Evolutionary conservation across 768 basidiomycete genomes (phyloP).

Genomic region (Mycena capillaripes): DNA sequence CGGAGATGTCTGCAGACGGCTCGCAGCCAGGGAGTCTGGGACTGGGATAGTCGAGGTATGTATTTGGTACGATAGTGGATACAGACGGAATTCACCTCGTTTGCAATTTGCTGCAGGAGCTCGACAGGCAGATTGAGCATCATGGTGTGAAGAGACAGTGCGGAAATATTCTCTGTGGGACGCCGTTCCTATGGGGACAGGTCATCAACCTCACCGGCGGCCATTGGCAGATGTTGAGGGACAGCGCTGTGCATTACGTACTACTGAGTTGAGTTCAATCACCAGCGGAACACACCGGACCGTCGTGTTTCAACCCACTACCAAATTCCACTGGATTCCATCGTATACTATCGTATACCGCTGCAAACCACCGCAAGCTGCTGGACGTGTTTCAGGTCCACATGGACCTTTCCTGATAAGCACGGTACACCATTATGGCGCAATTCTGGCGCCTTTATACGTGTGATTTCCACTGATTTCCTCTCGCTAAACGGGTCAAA

Average conservation of each 20-base stretch:
- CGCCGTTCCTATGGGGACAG: too few relatives aligned
- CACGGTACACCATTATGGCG: not conserved
- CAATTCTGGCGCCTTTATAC: not conserved
- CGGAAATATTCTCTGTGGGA: too few relatives aligned
- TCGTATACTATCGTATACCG: not conserved
- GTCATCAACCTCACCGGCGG: constrained; percentile 1
- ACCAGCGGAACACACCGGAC: not conserved
- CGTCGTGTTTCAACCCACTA: not conserved
- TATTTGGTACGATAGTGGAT: too few relatives aligned
- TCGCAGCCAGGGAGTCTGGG: too few relatives aligned
- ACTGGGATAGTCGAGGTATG: too few relatives aligned
- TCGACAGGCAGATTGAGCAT: too few relatives aligned
- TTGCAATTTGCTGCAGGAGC: too few relatives aligned
- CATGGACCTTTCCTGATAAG: not conserved
- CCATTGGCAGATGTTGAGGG: not conserved
- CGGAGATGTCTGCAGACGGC: too few relatives aligned
- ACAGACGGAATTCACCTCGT: too few relatives aligned
- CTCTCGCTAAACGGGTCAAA: not conserved
- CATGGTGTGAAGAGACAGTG: too few relatives aligned
- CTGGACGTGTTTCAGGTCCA: not conserved
- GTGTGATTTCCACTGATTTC: not conserved
- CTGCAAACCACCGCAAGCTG: not conserved
- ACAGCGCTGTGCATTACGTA: not conserved
- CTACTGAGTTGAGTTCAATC: not conserved
- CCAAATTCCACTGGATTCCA: constrained; percentile 2